phyloP scores from a whole-genome alignment of 129 eudicot genomes.

The Arctium minus region DNA sequence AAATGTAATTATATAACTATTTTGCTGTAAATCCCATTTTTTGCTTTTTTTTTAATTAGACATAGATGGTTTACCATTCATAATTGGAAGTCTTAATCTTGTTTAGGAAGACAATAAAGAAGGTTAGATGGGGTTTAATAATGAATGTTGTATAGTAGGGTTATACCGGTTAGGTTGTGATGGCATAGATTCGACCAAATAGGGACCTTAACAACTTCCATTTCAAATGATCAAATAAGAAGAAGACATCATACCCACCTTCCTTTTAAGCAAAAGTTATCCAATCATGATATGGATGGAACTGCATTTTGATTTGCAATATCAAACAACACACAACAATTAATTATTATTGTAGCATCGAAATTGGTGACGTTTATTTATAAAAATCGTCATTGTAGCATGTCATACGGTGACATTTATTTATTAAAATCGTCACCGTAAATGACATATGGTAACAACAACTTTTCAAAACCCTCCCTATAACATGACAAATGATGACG shows the following conservation, averaged over 20 bases:
- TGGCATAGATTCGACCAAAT: constrained; percentile 30
- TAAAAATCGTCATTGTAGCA: too few species aligned
- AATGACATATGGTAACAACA: too few species aligned
- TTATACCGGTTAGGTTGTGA: constrained; percentile 27
- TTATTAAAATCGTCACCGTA: too few species aligned
- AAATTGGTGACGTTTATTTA: too few species aligned
- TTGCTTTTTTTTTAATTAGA: too few species aligned
- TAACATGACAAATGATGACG: too few species aligned
- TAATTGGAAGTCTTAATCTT: not conserved
- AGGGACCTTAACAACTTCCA: constrained; percentile 20
- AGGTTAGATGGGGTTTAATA: constrained; percentile 6
- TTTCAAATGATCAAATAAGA: not conserved
- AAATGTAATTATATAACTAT: too few species aligned
- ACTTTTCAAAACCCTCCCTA: too few species aligned
- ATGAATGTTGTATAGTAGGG: constrained; percentile 20
- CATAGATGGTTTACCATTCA: too few species aligned
- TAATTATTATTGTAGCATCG: too few species aligned
- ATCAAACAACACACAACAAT: not conserved
- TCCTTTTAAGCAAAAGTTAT: constrained; percentile 22
- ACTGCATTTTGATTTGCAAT: not conserved
- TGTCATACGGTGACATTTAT: too few species aligned
- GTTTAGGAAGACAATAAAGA: not conserved
- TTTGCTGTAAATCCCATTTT: too few species aligned
- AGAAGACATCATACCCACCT: constrained; percentile 25
- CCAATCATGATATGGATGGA: constrained; percentile 12